Evolutionary conservation across 345 rosid species (phyloP).

Genomic region (Hypericum perforatum): DNA sequence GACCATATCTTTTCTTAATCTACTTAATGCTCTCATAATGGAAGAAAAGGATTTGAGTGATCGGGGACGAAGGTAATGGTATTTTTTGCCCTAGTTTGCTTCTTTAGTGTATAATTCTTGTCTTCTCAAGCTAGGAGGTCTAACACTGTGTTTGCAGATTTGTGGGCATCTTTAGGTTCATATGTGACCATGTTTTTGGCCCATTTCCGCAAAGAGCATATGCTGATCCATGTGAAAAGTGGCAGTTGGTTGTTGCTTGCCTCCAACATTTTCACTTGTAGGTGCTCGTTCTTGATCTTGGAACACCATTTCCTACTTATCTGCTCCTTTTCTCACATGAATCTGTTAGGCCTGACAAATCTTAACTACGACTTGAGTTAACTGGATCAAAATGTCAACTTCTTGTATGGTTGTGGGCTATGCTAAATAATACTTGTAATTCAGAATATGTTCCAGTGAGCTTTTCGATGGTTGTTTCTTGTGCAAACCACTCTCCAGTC

Average conservation of each 20-base stretch:
- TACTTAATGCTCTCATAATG: conserved; percentile 70
- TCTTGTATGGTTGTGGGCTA: no score
- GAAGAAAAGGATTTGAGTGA: conserved; percentile 81
- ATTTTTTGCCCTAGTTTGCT: neutral
- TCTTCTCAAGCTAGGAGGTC: conserved; percentile 12
- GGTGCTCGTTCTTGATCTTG: conserved; percentile 13
- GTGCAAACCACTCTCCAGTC: no score
- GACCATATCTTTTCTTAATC: conserved; percentile 79
- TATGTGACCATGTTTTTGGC: conserved; percentile 84
- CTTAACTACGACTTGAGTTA: no score
- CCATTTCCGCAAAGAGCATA: conserved; percentile 93
- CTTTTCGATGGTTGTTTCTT: no score
- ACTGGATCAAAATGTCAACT: no score
- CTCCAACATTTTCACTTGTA: conserved; percentile 94
- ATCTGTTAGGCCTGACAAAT: no score
- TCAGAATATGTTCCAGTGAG: no score
- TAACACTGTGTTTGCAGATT: conserved; percentile 45
- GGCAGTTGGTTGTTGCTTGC: conserved; percentile 88
- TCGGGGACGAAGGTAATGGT: conserved; percentile 76
- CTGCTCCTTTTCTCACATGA: no score
- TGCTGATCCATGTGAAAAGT: conserved; percentile 87
- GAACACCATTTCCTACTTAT: no score
- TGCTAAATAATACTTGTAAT: no score
- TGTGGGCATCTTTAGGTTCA: conserved; percentile 82
- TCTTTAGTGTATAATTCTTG: conserved; percentile 10